Evolutionary conservation across 352 stramenopile genomes (phyloP).

Genomic region (Phytophthora hybrid): DNA sequence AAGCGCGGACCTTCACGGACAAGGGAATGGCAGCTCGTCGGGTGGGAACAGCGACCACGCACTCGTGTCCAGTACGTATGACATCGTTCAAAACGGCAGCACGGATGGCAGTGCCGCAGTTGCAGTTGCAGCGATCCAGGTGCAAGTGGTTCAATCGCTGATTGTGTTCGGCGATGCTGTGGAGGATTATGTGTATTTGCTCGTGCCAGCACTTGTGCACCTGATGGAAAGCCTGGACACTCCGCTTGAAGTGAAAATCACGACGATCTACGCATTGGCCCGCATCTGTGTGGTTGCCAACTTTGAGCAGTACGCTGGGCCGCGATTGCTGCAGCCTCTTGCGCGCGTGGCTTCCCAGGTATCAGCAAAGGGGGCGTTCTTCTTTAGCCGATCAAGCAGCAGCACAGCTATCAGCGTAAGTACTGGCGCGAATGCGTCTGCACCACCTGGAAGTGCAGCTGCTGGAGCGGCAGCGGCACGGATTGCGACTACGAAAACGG

Average conservation of each 20-base stretch:
- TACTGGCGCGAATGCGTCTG: constrained; percentile 15
- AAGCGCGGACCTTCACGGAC: constrained; percentile 29
- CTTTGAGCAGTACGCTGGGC: constrained; percentile 84
- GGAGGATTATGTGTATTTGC: constrained; percentile 94
- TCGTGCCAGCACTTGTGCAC: constrained; percentile 94
- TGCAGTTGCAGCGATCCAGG: constrained; percentile 60
- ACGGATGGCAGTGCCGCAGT: constrained; percentile 24
- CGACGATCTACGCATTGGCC: constrained; percentile 73
- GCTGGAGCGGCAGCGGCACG: constrained; percentile 26
- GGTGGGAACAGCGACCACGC: constrained; percentile 30
- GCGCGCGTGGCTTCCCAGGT: constrained; percentile 82
- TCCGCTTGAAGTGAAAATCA: constrained; percentile 79
- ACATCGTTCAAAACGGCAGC: constrained; percentile 39
- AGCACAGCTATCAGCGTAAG: constrained; percentile 18
- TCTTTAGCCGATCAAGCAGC: constrained; percentile 57
- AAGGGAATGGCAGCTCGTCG: constrained; percentile 7
- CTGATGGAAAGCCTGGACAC: constrained; percentile 93
- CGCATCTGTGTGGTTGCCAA: constrained; percentile 71
- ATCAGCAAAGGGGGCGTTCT: constrained; percentile 72
- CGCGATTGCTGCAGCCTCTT: constrained; percentile 73
- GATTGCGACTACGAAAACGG: constrained; percentile 69
- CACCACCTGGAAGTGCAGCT: constrained; percentile 23
- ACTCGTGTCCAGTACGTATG: constrained; percentile 32
- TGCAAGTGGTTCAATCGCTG: constrained; percentile 89
- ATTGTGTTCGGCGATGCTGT: constrained; percentile 93